phyloP scores from a whole-genome alignment of 345 rosid genomes.

The Brassica juncea region DNA sequence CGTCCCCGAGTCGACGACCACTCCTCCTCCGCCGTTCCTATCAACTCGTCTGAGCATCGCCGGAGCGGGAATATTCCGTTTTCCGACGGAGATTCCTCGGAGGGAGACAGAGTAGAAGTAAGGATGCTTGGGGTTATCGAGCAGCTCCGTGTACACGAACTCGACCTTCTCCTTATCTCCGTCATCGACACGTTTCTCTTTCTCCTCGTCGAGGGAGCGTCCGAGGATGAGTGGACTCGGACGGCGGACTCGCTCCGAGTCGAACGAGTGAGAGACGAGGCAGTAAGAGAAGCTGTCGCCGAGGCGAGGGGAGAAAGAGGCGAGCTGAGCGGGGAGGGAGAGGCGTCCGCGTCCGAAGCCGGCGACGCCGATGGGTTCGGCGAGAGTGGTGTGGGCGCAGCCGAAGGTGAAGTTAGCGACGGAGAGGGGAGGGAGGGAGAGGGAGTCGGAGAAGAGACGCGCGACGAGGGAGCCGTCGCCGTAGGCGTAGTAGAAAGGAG shows the following conservation, averaged over 20 bases:
- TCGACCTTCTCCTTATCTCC: slow-evolving; percentile 11
- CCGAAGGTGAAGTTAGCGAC: slow-evolving; percentile 79
- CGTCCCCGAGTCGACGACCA: slow-evolving; percentile 93
- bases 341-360: slow-evolving; percentile 91
- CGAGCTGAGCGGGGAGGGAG: slow-evolving; percentile 81
- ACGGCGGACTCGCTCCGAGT: slow-evolving; percentile 58
- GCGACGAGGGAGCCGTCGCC: slow-evolving; percentile 91
- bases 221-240: slow-evolving; percentile 96
- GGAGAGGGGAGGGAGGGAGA: slow-evolving; percentile 50
- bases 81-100: slow-evolving; percentile 76
- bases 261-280: slow-evolving; percentile 81
- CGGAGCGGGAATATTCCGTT: slow-evolving; percentile 67
- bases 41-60: slow-evolving; percentile 54
- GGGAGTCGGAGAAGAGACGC: slow-evolving; percentile 54
- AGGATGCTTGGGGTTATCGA: slow-evolving; percentile 79
- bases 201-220: slow-evolving; percentile 48
- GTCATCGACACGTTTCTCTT: slow-evolving; percentile 38
- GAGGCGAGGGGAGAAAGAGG: slow-evolving; percentile 58
- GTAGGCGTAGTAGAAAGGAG: slow-evolving; percentile 84
- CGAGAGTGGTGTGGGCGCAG: slow-evolving; percentile 83
- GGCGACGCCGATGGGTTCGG: slow-evolving; percentile 91
- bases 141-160: slow-evolving; percentile 67
- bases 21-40: slow-evolving; percentile 67
- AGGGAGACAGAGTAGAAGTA: slow-evolving; percentile 86
- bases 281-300: slow-evolving; percentile 90